Base-by-base conservation (phyloP, 495 filamentous ascomycete genomes). In the Ramalina intermedia region DNA sequence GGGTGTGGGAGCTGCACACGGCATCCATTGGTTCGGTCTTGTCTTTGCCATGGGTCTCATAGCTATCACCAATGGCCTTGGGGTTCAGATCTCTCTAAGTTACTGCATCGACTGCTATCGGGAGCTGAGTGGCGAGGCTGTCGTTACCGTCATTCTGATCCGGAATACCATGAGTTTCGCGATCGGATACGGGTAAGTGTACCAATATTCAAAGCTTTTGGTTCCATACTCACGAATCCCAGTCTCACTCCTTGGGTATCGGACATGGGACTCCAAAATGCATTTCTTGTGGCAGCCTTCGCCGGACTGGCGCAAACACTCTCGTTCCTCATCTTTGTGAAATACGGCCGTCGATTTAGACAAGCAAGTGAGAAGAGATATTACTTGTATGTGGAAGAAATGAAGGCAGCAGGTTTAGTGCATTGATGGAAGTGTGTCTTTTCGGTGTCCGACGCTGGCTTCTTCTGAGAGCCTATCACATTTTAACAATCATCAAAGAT, bases 101-200 rank as follows among this genome's bases (percentile, higher is more conserved):
- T 83, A 84, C 51, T 63, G 75, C 29, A 72, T 83, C 39, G 79
- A 82, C 57, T 72, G 72, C 44, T 84, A 82, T 57, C 69, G 71
- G 13, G 78, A 81, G 42, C 54, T 83, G 23, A 74, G 73, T 29
- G 75, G 78, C 6, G 76, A 82, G 46, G 76, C 76, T 0, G 72
- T 84, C 54, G 71, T 75, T 8, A 77, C 72, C 36, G 72, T 81
- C 9, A 84, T 84, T 47, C 52, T 83, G 4, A 69, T 82, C 21
- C 73, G 80, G 5, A 83, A 82, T 55, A 81, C 75, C 17, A 82
- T 82, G 79, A 71, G 68, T 5, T 79, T 79, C 61, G 75, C 73
- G 0, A 69, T 79, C 37, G 64, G 69, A 4, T 78, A 78, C 55
- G 75, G 73, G 63, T 71, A 42, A 55, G 67, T 21, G 20, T 27